Percentiles rank a stretch among this genome's conserved stretches.
Evolutionary conservation across 2,329 filamentous ascomycete genomes (phyloP).

Genomic region (Hypoxylon sp.): DNA sequence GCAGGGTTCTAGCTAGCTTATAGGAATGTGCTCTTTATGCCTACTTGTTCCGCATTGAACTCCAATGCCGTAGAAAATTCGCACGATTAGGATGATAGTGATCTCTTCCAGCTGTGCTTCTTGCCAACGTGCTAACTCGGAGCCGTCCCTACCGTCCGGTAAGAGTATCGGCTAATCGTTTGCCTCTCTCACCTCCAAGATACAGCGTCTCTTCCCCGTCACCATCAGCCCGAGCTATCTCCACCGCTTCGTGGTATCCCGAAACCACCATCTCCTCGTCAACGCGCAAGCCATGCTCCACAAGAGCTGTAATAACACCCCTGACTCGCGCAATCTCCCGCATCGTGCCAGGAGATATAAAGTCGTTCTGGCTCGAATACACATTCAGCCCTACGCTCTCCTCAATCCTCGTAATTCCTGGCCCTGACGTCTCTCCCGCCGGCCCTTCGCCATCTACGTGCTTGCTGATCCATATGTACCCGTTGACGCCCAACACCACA

Average conservation of each 20-base stretch:
- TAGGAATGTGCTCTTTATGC: neutral
- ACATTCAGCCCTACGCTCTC: constrained; percentile 87
- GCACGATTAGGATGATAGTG: neutral
- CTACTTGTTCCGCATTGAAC: neutral
- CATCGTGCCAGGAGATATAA: constrained; percentile 81
- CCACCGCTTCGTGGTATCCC: constrained; percentile 86
- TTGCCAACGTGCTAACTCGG: neutral
- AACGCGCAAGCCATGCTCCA: constrained; percentile 85
- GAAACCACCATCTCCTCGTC: constrained; percentile 90
- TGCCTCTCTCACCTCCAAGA: constrained; percentile 70
- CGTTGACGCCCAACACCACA: constrained; percentile 93
- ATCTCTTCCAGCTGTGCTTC: neutral
- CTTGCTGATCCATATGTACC: constrained; percentile 95
- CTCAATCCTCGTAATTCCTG: constrained; percentile 85
- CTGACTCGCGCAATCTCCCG: constrained; percentile 89
- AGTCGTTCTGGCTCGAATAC: constrained; percentile 96
- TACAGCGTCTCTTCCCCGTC: constrained; percentile 71
- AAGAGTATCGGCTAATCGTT: constrained; percentile 63
- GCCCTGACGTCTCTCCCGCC: constrained; percentile 61
- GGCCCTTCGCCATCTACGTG: constrained; percentile 75
- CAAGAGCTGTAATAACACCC: constrained; percentile 84
- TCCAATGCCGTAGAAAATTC: neutral
- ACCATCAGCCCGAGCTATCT: constrained; percentile 75
- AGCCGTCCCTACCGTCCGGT: constrained; percentile 47
- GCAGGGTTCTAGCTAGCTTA: neutral